Percentiles rank a stretch among this genome's conserved stretches.
Conservation (phyloP, 2,329 filamentous ascomycete species). For the Myrmaecium sp. region DNA sequence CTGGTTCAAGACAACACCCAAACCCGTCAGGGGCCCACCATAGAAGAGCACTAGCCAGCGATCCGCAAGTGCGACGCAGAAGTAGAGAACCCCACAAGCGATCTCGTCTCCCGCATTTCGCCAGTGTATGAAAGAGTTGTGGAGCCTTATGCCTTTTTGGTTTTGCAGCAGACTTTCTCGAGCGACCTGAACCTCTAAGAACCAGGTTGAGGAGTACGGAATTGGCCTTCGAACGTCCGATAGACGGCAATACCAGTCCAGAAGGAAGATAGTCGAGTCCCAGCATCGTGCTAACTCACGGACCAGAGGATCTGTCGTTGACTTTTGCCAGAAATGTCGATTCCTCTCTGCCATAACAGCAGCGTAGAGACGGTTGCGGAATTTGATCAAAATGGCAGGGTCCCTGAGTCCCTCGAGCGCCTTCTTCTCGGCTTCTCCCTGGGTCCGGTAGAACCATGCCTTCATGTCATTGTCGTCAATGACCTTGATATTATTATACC, state of each 20-base stretch:
- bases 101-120: conserved; percentile 39
- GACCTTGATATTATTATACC: conserved; percentile 34
- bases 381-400: conserved; percentile 30
- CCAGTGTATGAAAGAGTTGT: conserved; percentile 42
- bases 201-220: conserved; percentile 40
- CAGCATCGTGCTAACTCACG: conserved; percentile 34
- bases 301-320: conserved; percentile 29
- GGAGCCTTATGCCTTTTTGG: conserved; percentile 37
- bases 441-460: conserved; percentile 28
- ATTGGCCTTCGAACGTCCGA: conserved; percentile 32
- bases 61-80: conserved; percentile 37
- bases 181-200: conserved; percentile 38
- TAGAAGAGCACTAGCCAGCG: conserved; percentile 35
- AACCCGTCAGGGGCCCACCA: conserved; percentile 25
- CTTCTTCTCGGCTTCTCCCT: conserved; percentile 13
- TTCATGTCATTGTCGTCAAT: conserved; percentile 34
- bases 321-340: conserved; percentile 25
- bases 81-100: conserved; percentile 37
- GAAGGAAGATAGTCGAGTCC: conserved; percentile 35
- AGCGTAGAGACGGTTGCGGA: conserved; percentile 27
- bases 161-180: conserved; percentile 34
- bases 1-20: conserved; percentile 18
- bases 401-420: conserved; percentile 29
- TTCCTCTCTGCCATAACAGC: conserved; percentile 29
- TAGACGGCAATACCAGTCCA: conserved; percentile 36